Percentiles rank a stretch among this genome's conserved stretches.
phyloP scores from a whole-genome alignment of 768 basidiomycete genomes.

The Trametes villosa region DNA sequence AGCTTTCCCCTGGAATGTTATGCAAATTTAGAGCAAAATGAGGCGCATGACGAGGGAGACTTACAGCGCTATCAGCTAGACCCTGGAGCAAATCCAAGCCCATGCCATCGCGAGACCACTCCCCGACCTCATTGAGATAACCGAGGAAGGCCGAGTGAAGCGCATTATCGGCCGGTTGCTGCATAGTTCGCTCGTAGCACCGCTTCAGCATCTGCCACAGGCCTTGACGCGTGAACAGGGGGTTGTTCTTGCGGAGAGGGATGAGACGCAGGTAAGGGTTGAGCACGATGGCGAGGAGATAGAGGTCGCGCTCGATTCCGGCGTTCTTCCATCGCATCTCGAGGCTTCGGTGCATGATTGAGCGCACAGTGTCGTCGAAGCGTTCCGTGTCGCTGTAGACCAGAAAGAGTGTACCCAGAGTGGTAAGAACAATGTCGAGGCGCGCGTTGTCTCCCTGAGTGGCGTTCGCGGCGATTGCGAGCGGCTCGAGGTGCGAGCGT shows the following conservation, averaged over 20 bases:
- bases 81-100: background rate
- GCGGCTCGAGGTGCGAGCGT: conserved; percentile 32
- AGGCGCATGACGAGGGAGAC: background rate
- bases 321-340: conserved; percentile 27
- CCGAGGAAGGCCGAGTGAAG: background rate
- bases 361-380: background rate
- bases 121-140: background rate
- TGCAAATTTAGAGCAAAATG: background rate
- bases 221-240: background rate
- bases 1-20: background rate
- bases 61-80: no score
- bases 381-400: conserved; percentile 24
- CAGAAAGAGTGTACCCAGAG: conserved; percentile 21
- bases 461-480: conserved; percentile 43
- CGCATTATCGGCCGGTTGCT: background rate
- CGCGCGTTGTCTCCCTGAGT: conserved; percentile 31
- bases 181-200: conserved; percentile 13
- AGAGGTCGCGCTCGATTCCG: conserved; percentile 25
- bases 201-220: conserved; percentile 17
- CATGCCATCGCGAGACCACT: background rate
- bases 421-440: conserved; percentile 22
- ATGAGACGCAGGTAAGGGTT: background rate
- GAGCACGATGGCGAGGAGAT: conserved; percentile 21
- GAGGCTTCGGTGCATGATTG: conserved; percentile 16
- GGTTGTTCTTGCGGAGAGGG: background rate